These are phyloP conservation scores for Lactifluus hygrophoroides DNA, from an alignment of 768 basidiomycete species.

Conservation along the genomic window DNA sequence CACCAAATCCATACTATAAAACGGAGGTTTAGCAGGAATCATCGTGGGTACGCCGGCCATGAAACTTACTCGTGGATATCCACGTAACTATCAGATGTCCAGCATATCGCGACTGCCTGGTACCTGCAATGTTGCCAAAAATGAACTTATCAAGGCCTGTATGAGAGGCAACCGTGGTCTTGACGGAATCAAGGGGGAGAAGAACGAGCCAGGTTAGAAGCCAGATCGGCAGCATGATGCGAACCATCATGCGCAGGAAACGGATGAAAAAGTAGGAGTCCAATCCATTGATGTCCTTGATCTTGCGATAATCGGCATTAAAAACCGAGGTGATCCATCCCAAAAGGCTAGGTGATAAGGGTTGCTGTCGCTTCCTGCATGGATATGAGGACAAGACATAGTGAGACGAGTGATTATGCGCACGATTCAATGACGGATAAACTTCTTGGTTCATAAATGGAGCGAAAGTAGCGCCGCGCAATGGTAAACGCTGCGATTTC, in stretches of 20 bases:
- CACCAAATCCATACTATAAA: constrained; percentile 73
- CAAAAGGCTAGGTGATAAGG: constrained; percentile 43
- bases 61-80: constrained; percentile 61
- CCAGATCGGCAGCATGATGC: constrained; percentile 87
- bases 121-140: constrained; percentile 63
- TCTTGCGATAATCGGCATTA: constrained; percentile 50
- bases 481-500: constrained; percentile 77
- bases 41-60: not conserved
- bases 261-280: constrained; percentile 94
- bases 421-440: constrained; percentile 43
- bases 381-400: not conserved
- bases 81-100: constrained; percentile 75
- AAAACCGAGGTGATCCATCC: constrained; percentile 62
- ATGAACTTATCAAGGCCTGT: constrained; percentile 62
- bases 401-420: constrained; percentile 21
- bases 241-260: constrained; percentile 77
- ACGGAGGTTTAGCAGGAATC: not conserved
- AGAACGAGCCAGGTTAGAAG: constrained; percentile 79
- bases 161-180: constrained; percentile 38
- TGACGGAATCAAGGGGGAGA: constrained; percentile 61
- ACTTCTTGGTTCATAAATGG: constrained; percentile 84
- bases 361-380: constrained; percentile 46
- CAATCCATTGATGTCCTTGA: constrained; percentile 64
- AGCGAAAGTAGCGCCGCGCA: constrained; percentile 74
- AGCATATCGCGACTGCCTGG: constrained; percentile 52